These are phyloP conservation scores for Kazachstania viticola DNA, from an alignment of 805 yeast species.

Conservation along the genomic window DNA sequence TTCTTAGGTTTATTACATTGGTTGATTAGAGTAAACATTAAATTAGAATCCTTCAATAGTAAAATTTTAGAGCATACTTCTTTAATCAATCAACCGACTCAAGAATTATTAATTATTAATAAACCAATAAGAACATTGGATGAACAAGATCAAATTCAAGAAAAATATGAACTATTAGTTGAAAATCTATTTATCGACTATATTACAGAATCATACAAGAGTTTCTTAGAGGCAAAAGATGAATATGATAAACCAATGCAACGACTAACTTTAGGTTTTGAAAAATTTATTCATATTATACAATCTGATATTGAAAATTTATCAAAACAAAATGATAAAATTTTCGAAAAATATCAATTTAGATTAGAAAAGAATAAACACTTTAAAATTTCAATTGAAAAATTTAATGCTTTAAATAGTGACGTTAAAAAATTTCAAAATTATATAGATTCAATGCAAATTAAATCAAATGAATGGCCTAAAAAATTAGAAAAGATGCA, in stretches of 20 bases:
- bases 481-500: constrained; percentile 43
- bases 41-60: constrained; percentile 27
- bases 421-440: constrained; percentile 62
- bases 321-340: constrained; percentile 29
- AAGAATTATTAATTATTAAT: constrained; percentile 19
- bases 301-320: constrained; percentile 34
- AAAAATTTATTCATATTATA: constrained; percentile 38
- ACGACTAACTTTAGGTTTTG: constrained; percentile 48
- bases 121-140: constrained; percentile 18
- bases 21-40: constrained; percentile 50
- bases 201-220: constrained; percentile 53
- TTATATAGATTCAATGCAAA: constrained; percentile 57
- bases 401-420: constrained; percentile 51
- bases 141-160: constrained; percentile 23
- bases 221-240: constrained; percentile 53
- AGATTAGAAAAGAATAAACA: constrained; percentile 35
- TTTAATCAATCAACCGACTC: constrained; percentile 19
- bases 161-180: constrained; percentile 27
- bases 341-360: constrained; percentile 31
- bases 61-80: constrained; percentile 11
- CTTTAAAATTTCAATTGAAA: constrained; percentile 42
- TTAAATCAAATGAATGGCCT: constrained; percentile 57
- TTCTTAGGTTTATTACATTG: constrained; percentile 77
- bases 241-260: constrained; percentile 43
- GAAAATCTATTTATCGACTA: constrained; percentile 45